These are phyloP conservation scores for Metarhizium sp. DNA, from an alignment of 2,329 filamentous ascomycete species.

Conservation along the genomic window DNA sequence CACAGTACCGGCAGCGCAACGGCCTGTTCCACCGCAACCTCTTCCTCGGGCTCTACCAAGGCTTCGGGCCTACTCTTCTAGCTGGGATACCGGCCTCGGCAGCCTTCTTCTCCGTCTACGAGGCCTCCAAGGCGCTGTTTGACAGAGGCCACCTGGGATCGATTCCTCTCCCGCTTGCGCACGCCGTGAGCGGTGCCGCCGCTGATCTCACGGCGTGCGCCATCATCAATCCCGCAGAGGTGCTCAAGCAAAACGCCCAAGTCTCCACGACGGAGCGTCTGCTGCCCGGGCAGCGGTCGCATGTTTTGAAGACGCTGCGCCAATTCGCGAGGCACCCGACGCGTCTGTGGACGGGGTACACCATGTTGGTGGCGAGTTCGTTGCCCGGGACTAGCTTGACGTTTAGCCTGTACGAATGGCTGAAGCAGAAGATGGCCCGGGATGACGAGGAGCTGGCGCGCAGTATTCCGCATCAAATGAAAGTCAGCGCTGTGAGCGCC, in stretches of 20 bases:
- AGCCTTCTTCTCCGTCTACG: constrained; percentile 12
- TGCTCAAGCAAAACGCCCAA: constrained; percentile 13
- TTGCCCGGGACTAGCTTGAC: constrained; percentile 6
- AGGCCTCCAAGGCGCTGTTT: constrained; percentile 6
- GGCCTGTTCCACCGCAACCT: constrained; percentile 7
- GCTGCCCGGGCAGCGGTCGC: neutral
- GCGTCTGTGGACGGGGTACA: constrained; percentile 8
- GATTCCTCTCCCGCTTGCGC: constrained; percentile 7
- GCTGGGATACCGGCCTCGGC: constrained; percentile 9
- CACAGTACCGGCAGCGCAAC: constrained; percentile 8
- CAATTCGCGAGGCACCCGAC: constrained; percentile 3
- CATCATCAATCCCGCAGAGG: constrained; percentile 11
- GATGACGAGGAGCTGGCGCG: neutral
- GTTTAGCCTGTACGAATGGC: constrained; percentile 7
- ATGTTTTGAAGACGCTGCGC: neutral
- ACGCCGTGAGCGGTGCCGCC: constrained; percentile 9
- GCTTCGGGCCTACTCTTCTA: constrained; percentile 11
- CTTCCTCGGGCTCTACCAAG: constrained; percentile 11
- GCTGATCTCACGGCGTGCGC: constrained; percentile 10
- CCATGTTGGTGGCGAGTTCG: constrained; percentile 5
- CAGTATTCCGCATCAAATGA: neutral
- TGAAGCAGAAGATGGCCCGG: constrained; percentile 1
- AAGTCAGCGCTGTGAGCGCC: constrained; percentile 7
- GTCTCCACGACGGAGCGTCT: constrained; percentile 1
- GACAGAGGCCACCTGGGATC: neutral